Base-by-base conservation (phyloP, 495 filamentous ascomycete genomes). In the Penicillium salamii region DNA sequence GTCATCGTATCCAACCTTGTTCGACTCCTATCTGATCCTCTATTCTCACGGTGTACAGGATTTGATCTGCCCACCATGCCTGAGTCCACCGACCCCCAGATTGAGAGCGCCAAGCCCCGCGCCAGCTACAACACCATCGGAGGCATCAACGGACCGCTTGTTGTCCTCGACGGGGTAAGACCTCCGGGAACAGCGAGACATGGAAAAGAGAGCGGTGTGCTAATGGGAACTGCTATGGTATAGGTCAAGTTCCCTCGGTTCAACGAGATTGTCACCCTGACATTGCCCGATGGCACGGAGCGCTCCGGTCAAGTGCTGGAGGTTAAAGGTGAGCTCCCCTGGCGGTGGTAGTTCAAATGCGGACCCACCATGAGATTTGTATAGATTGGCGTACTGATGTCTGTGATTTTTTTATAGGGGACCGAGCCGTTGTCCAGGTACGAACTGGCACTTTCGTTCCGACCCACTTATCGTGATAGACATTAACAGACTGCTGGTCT, bases 71-170 rank as follows among this genome's bases (percentile, higher is more conserved):
- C 62, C 64, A 62, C 44, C 61, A 88, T 87, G 86, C 80, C 78
- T 60, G 76, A 80, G 46, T 68, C 74, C 40, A 56, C 78, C 63
- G 89, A 96, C 71, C 87, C 89, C 49, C 81, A 90, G 66, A 90
- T 90, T 78, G 83, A 87, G 74, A 78, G 74, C 59, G 79, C 96
- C 66, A 81, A 86, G 68, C 91, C 91, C 59, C 82, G 90, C 69
- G 81, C 96, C 65, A 81, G 88, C 51, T 99, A 99, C 79, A 99
- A 99, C 77, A 99, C 93, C 53, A 90, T 99, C 67, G 88, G 89
- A 69, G 95, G 91, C 71, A 88, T 97, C 69, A 99, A 97, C 74
- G 95, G 93, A 39, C 93, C 93, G 45, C 81, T 97, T 71, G 93
- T 99, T 59, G 89, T 99, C 67, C 79, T 99, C 41, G 95, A 97